Evolutionary conservation across 2,329 filamentous ascomycete genomes (phyloP), one percentile per base, ranked within the genome.

Genomic region (Aspergillus carbonarius): DNA sequence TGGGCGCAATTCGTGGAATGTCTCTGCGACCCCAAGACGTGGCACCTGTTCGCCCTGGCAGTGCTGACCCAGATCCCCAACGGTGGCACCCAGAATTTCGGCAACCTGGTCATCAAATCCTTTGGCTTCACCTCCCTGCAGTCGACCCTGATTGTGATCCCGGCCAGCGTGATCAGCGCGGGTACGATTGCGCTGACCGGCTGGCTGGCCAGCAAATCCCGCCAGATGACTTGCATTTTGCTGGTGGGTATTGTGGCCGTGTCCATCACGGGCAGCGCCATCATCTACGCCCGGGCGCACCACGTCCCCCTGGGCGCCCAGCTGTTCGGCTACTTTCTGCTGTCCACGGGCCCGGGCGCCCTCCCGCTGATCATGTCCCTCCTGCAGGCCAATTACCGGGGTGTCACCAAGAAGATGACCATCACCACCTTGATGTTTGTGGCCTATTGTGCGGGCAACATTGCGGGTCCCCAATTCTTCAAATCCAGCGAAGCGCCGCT

Each of bases 331-430:
- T 86, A 86, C 70, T 86, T 86, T 65, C 70, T 85, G 9, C 75
- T 86, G 3, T 80, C 80, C 0, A 80, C 81, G 0, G 83, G 83
- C 0, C 80, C 84, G 0, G 76, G 81, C 0, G 80, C 80, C 1
- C 78, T 86, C 72, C 83, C 84, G 0, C 76, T 87, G 1, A 78
- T 78, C 10, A 77, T 86, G 71, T 80, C 83, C 0, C 78, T 86
- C 0, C 79, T 85, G 3, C 81, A 83, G 66, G 77, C 81, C 15
- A 85, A 86, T 66, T 83, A 80, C 63, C 78, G 80, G 12, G 83
- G 83, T 15, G 81, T 84, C 18, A 84, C 83, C 32, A 86, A 86
- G 75, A 86, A 85, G 70, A 83, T 84, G 78, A 84, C 83, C 6
- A 80, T 85, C 56, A 85, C 82, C 1, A 82, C 82, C 0, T 64